Percentiles rank a stretch among this genome's conserved stretches.
Conservation (phyloP, 2,329 filamentous ascomycete genomes). For the Rhynchosporium secalis region DNA sequence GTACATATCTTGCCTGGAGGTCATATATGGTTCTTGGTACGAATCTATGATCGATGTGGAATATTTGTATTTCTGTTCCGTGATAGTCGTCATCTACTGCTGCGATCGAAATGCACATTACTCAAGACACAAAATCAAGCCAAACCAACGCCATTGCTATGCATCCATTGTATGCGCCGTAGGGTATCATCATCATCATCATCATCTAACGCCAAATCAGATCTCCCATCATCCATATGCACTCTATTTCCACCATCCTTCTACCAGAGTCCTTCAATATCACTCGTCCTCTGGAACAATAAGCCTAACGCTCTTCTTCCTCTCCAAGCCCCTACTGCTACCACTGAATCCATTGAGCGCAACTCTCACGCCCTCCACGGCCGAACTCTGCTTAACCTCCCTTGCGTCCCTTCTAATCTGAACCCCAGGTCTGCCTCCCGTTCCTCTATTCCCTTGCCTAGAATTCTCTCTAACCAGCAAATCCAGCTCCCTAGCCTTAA, state of each 20-base stretch:
- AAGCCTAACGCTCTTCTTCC: slow-evolving; percentile 66
- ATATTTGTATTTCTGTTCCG: neutral
- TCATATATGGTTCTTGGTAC: neutral
- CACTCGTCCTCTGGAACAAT: slow-evolving; percentile 39
- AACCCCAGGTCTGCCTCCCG: slow-evolving; percentile 24
- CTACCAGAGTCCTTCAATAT: neutral
- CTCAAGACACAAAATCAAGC: neutral
- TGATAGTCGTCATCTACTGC: neutral
- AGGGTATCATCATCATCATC: slow-evolving; percentile 17
- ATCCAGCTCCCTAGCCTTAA: slow-evolving; percentile 50
- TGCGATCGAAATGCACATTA: neutral
- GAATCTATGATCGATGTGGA: neutral
- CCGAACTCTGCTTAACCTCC: slow-evolving; percentile 59
- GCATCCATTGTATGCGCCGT: neutral
- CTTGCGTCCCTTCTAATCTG: slow-evolving; percentile 50
- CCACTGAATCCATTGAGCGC: slow-evolving; percentile 36
- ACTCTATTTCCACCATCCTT: neutral
- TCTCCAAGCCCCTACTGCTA: slow-evolving; percentile 48
- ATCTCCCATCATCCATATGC: slow-evolving; percentile 2
- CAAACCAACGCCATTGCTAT: slow-evolving; percentile 5
- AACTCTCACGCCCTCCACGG: slow-evolving; percentile 60
- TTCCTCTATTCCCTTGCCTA: slow-evolving; percentile 21
- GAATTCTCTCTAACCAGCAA: slow-evolving; percentile 33
- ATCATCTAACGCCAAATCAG: slow-evolving; percentile 13
- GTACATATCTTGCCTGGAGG: slow-evolving; percentile 2